Evolutionary conservation across 2,329 filamentous ascomycete species (phyloP).

Genomic region (Allantophomopsis cytisporea): DNA sequence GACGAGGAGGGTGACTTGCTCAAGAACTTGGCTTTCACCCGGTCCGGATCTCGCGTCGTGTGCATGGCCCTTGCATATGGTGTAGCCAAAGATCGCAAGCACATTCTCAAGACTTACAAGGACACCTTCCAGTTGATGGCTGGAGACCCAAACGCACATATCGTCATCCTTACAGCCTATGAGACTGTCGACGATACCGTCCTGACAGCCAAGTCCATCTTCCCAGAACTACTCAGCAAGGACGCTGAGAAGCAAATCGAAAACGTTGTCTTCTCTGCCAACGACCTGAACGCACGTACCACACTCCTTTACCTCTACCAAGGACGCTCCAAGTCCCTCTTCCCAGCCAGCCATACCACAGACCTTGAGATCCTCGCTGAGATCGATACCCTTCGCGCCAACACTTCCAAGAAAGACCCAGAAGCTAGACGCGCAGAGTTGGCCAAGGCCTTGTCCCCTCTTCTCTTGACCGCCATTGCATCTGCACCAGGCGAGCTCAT

Average conservation of each 20-base stretch:
- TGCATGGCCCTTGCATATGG: slow-evolving; percentile 75
- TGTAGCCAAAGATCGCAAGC: slow-evolving; percentile 83
- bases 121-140: slow-evolving; percentile 80
- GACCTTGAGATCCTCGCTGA: slow-evolving; percentile 64
- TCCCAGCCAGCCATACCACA: slow-evolving; percentile 45
- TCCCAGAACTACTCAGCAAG: slow-evolving; percentile 73
- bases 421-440: slow-evolving; percentile 65
- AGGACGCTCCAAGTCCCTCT: slow-evolving; percentile 44
- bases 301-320: slow-evolving; percentile 75
- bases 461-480: slow-evolving; percentile 61
- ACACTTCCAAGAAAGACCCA: slow-evolving; percentile 87
- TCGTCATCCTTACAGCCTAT: slow-evolving; percentile 72
- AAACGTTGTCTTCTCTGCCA: slow-evolving; percentile 49
- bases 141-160: slow-evolving; percentile 63
- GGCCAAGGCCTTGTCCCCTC: slow-evolving; percentile 57
- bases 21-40: slow-evolving; percentile 94
- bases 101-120: slow-evolving; percentile 79
- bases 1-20: slow-evolving; percentile 83
- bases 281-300: slow-evolving; percentile 49
- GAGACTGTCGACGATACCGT: slow-evolving; percentile 94
- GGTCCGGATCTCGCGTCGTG: slow-evolving; percentile 70
- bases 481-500: slow-evolving; percentile 55
- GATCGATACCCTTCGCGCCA: slow-evolving; percentile 63
- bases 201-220: slow-evolving; percentile 71
- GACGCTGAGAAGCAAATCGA: slow-evolving; percentile 46